A percentile compares a stretch with the other conserved stretches of the same genome.
Evolutionary conservation across 495 filamentous ascomycete species (phyloP).

Genomic region (Penicillium cataractarum): DNA sequence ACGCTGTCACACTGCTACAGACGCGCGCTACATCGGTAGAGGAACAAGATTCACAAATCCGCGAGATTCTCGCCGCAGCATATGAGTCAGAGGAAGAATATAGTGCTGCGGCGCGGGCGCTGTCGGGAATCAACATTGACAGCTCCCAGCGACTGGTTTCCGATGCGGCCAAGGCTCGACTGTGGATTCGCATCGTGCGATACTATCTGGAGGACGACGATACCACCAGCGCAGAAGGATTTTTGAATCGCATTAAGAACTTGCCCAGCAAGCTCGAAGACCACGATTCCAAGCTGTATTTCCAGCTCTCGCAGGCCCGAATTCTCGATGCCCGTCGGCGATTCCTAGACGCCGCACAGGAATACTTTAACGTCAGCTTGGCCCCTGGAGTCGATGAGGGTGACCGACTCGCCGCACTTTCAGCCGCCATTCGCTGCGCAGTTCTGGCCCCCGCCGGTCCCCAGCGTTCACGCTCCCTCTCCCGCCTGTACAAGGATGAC

Average conservation of each 20-base stretch:
- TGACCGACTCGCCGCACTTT: constrained; percentile 80
- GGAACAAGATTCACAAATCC: constrained; percentile 77
- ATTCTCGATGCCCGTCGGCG: constrained; percentile 88
- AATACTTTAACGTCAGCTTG: constrained; percentile 85
- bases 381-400: constrained; percentile 77
- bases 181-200: constrained; percentile 94
- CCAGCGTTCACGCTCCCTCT: constrained; percentile 74
- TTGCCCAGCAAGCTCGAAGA: constrained; percentile 79
- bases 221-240: constrained; percentile 77
- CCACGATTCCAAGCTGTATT: constrained; percentile 73
- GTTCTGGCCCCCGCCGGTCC: constrained; percentile 92
- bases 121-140: constrained; percentile 86
- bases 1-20: constrained; percentile 66
- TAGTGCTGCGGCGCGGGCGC: constrained; percentile 70
- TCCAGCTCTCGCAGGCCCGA: constrained; percentile 87
- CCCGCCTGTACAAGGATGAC: constrained; percentile 92
- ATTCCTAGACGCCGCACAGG: constrained; percentile 87
- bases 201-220: constrained; percentile 96
- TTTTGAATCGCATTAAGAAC: constrained; percentile 91
- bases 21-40: constrained; percentile 76
- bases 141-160: constrained; percentile 80
- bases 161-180: constrained; percentile 72
- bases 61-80: constrained; percentile 79
- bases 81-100: constrained; percentile 85
- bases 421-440: constrained; percentile 91